Base-by-base conservation (phyloP, 2,329 filamentous ascomycete species). In the Cordyceps tenuipes region DNA sequence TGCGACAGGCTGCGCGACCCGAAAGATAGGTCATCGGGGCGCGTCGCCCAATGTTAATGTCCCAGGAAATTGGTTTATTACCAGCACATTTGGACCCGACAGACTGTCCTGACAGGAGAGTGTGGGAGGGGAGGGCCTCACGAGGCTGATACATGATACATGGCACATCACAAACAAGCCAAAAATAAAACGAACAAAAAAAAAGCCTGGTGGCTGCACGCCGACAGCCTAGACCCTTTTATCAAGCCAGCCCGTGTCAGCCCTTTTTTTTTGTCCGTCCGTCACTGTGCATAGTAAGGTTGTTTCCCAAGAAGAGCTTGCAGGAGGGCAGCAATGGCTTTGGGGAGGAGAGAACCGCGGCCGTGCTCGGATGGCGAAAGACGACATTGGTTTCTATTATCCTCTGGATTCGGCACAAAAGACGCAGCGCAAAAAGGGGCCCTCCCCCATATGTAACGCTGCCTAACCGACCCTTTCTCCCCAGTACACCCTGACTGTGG, bases 1-100 rank as follows among this genome's bases (percentile, higher is more conserved):
- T 29, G 13, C 43, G 23, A 48, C 3, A 21, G 21, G n/a, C 10
- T 34, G 41, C 44, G 46, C 51, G 47, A 43, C 26, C 56, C 56
- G 55, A 57, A 57, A 49, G 55, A 26, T 21, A 50, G 55, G 56
- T 48, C n/a, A 26, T 43, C 12, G 47, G 41, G 36, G 53, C 53
- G 53, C 53, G 39, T 17, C 15, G 21, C 34, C 12, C 10, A 31
- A 34, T 17, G 17, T 31, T 9, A 53, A 53, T 53, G 34, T 36
- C 41, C 51, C 52, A 55, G 52, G 39, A 46, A 46, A 34, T 10
- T 34, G 52, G 52, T 31, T 55, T 23, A 19, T 15, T 17, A 7
- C 3, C 6, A 17, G 48, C 17, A 23, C 19, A 44, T 55, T 46
- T 3, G 23, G 26, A 21, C 50, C 50, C 21, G 31, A 53, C 51